phyloP scores from a whole-genome alignment of 164 flowering plant genomes.

The Piper longum region DNA sequence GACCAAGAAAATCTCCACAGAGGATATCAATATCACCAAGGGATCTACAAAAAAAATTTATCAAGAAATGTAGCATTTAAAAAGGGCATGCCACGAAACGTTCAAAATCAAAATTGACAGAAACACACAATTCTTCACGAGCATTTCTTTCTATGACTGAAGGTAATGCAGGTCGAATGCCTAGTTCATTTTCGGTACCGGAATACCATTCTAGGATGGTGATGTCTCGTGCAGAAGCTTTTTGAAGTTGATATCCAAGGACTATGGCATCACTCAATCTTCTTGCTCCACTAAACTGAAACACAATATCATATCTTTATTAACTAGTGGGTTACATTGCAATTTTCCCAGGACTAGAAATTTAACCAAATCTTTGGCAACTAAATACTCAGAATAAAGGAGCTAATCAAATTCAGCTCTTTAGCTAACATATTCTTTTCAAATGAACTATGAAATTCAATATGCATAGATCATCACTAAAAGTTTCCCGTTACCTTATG shows the following conservation, averaged over 20 bases:
- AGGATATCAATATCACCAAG: slow-evolving; percentile 75
- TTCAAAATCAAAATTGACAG: neutral
- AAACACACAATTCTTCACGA: slow-evolving; percentile 35
- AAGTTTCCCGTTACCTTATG: slow-evolving; percentile 46
- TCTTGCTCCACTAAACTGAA: slow-evolving; percentile 90
- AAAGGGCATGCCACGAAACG: neutral
- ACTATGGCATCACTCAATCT: slow-evolving; percentile 96
- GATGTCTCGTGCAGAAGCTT: slow-evolving; percentile 79
- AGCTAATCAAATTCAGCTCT: no score
- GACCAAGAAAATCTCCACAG: slow-evolving; percentile 75
- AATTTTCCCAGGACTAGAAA: neutral
- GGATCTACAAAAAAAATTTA: slow-evolving; percentile 20
- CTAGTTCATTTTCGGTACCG: slow-evolving; percentile 72
- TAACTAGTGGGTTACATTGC: no score
- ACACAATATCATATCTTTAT: neutral
- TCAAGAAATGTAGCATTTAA: neutral
- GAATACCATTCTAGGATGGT: slow-evolving; percentile 91
- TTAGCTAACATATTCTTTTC: no score
- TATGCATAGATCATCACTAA: no score
- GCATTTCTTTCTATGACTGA: slow-evolving; percentile 21
- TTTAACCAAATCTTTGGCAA: no score
- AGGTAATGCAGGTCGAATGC: slow-evolving; percentile 42
- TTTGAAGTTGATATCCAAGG: slow-evolving; percentile 90
- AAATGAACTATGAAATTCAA: neutral
- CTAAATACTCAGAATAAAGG: no score